Conservation (phyloP, 108 stramenopile genomes). For the Cylindrotheca closterium region DNA sequence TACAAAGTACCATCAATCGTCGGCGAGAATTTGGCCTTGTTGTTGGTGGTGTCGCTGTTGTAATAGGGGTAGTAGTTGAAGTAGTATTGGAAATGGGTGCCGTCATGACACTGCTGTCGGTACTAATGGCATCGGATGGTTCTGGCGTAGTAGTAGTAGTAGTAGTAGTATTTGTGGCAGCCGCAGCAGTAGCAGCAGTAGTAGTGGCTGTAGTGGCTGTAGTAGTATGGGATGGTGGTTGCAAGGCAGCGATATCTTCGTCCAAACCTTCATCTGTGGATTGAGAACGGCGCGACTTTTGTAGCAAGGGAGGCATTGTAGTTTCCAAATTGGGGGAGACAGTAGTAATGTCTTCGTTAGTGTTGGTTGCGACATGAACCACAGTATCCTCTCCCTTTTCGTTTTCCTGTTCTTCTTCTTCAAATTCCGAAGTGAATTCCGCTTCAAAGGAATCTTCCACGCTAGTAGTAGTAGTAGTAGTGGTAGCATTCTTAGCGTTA, state of each 20-base stretch:
- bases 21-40: not conserved
- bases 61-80: not conserved
- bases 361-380: not conserved
- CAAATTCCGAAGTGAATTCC: not conserved
- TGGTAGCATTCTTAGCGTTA: no score
- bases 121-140: not conserved
- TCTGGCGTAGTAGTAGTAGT: not conserved
- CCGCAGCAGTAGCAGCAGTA: not conserved
- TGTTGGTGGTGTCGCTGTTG: not conserved
- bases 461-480: not conserved
- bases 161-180: not conserved
- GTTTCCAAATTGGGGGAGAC: no score
- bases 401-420: not conserved
- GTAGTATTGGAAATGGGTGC: not conserved
- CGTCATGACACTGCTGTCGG: not conserved
- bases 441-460: not conserved
- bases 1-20: constrained; percentile 25
- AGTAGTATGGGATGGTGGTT: not conserved
- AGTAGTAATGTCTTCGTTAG: not conserved
- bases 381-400: not conserved
- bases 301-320: not conserved
- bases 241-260: not conserved
- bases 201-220: not conserved
- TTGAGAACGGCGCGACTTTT: not conserved
- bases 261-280: not conserved